Evolutionary conservation across 495 filamentous ascomycete species (phyloP).

Genomic region (Trichocladium uniseriatum): DNA sequence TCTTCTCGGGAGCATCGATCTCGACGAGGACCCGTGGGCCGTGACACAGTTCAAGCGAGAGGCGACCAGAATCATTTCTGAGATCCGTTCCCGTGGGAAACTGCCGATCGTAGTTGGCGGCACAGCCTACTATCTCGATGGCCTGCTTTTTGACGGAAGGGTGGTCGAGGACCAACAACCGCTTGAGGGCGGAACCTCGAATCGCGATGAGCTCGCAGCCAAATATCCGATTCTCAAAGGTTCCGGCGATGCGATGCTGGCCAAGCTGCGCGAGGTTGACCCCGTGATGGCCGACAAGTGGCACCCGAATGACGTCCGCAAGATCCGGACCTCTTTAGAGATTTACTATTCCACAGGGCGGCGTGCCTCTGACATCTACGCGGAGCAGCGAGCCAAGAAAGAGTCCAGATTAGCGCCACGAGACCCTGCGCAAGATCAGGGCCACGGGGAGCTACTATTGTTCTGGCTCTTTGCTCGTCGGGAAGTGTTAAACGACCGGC

Average conservation of each 20-base stretch:
- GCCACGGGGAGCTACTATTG: constrained; percentile 58
- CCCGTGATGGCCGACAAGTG: constrained; percentile 82
- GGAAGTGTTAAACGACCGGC: constrained; percentile 54
- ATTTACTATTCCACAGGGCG: constrained; percentile 75
- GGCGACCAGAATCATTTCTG: constrained; percentile 58
- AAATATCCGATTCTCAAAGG: constrained; percentile 65
- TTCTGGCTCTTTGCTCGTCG: constrained; percentile 80
- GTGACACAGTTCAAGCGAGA: constrained; percentile 64
- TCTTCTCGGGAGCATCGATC: constrained; percentile 64
- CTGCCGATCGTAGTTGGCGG: constrained; percentile 90
- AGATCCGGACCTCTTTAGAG: constrained; percentile 81
- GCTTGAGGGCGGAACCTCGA: constrained; percentile 16
- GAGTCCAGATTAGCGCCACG: constrained; percentile 16
- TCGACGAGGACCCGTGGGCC: constrained; percentile 71
- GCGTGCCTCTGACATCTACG: constrained; percentile 80
- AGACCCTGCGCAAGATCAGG: constrained; percentile 1
- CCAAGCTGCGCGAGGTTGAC: constrained; percentile 68
- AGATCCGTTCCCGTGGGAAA: constrained; percentile 66
- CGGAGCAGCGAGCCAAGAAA: constrained; percentile 50
- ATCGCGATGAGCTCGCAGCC: constrained; percentile 27
- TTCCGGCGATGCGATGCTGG: constrained; percentile 58
- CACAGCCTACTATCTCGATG: constrained; percentile 88
- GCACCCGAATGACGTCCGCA: constrained; percentile 88
- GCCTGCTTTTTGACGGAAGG: constrained; percentile 66
- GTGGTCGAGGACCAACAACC: constrained; percentile 43